phyloP scores from a whole-genome alignment of 805 yeast genomes.

The Candida ficus region DNA sequence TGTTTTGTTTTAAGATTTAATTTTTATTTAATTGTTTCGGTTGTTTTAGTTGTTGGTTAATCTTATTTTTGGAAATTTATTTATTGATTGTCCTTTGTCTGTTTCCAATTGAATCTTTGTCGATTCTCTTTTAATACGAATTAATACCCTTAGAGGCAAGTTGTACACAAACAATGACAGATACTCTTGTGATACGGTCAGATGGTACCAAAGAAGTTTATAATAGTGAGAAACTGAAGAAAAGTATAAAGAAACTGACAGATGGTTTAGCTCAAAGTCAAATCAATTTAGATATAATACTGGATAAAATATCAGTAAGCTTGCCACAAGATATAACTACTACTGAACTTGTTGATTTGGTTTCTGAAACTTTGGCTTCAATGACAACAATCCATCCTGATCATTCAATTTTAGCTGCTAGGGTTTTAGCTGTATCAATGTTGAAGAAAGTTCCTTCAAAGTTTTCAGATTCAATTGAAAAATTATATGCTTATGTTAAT shows the following conservation, averaged over 20 bases:
- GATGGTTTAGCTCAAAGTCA: neutral
- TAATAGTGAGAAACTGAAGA: neutral
- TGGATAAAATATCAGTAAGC: conserved; percentile 1
- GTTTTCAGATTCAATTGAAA: conserved; percentile 71
- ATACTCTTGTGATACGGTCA: neutral
- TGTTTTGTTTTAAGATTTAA: too few species aligned
- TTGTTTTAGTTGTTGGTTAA: too few species aligned
- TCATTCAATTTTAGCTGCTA: conserved; percentile 89
- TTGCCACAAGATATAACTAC: conserved; percentile 94
- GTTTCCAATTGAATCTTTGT: too few species aligned
- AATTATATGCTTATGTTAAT: conserved; percentile 71
- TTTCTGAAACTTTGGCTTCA: conserved; percentile 96
- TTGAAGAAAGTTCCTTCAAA: conserved; percentile 90
- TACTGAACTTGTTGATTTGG: conserved; percentile 68
- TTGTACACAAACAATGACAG: too few species aligned
- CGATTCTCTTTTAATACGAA: too few species aligned
- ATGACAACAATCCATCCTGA: conserved; percentile 98
- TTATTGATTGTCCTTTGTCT: neutral
- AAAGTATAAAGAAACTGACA: neutral
- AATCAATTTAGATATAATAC: neutral
- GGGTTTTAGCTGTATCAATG: conserved; percentile 90
- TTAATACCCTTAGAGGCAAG: too few species aligned
- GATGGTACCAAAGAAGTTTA: neutral
- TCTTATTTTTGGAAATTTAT: too few species aligned
- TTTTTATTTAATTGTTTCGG: too few species aligned